Conservation (phyloP, 192 early-diverging fungal genomes). For the Gonapodya prolifera region DNA sequence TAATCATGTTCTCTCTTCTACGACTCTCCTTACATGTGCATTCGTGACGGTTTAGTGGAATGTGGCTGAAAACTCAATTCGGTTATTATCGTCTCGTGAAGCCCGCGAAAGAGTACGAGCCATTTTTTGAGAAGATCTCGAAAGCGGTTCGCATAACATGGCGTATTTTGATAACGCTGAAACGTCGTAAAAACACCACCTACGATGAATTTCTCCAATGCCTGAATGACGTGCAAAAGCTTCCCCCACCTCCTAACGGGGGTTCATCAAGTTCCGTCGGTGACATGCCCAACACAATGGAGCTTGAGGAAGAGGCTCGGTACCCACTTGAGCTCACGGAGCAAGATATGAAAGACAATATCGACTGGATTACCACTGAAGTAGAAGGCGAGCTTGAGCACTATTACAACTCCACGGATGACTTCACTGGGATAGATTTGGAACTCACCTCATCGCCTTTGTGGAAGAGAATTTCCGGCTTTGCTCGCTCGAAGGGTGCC, state of each 20-base stretch:
- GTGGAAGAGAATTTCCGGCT: background rate
- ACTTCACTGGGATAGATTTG: background rate
- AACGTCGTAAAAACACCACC: background rate
- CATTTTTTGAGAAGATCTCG: background rate
- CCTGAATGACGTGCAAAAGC: background rate
- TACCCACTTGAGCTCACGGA: background rate
- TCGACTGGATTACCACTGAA: background rate
- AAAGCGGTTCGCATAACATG: background rate
- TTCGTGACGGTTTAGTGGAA: background rate
- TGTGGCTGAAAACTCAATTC: background rate
- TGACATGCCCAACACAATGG: background rate
- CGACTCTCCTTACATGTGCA: background rate
- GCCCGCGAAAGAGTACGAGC: background rate
- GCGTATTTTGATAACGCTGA: background rate
- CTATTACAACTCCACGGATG: background rate
- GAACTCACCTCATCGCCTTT: background rate
- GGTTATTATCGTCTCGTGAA: background rate
- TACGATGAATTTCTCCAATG: background rate
- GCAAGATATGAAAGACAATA: background rate
- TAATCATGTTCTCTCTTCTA: background rate
- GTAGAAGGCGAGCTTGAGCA: background rate
- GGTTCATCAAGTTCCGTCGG: background rate
- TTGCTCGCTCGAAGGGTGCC: background rate
- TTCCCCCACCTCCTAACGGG: background rate
- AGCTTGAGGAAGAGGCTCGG: background rate